A percentile compares a stretch with the other conserved stretches of the same genome.
Conservation (phyloP, 768 basidiomycete genomes). For the Boletus tylopilopsis region DNA sequence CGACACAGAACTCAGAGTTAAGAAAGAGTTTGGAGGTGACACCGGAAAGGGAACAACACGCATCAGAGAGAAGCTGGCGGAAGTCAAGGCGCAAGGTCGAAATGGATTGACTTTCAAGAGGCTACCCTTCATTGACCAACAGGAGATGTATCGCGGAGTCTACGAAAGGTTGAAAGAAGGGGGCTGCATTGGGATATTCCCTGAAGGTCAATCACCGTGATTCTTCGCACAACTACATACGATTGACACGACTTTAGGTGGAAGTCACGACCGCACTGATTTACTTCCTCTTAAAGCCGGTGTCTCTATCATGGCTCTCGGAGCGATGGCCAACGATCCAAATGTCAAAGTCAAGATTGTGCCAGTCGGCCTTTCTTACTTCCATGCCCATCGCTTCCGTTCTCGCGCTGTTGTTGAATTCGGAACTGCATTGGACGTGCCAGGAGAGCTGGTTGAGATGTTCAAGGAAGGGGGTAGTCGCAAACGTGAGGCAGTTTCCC, state of each 20-base stretch:
- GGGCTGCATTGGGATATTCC: conserved; percentile 95
- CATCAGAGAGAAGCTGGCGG: conserved; percentile 63
- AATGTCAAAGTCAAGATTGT: conserved; percentile 87
- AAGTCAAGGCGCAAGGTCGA: conserved; percentile 51
- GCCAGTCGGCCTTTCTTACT: conserved; percentile 74
- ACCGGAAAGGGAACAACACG: conserved; percentile 67
- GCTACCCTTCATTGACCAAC: conserved; percentile 88
- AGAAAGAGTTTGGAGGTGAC: conserved; percentile 84
- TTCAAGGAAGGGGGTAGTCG: conserved; percentile 85
- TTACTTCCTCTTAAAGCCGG: conserved; percentile 96
- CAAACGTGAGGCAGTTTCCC: conserved; percentile 88
- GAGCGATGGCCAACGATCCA: conserved; percentile 93
- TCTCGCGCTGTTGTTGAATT: conserved; percentile 98
- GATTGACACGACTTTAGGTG: conserved; percentile 52
- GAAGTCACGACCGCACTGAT: conserved; percentile 97
- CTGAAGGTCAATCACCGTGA: conserved; percentile 68
- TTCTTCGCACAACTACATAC: neutral
- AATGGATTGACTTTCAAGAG: conserved; percentile 75
- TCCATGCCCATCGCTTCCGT: conserved; percentile 83
- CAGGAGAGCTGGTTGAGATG: conserved; percentile 81
- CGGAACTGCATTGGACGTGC: conserved; percentile 88
- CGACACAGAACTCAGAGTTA: conserved; percentile 79
- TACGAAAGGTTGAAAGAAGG: conserved; percentile 83
- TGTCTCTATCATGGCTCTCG: conserved; percentile 96
- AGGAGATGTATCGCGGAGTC: conserved; percentile 91